Evolutionary conservation across 345 rosid genomes (phyloP).

Genomic region (Microcos paniculata): DNA sequence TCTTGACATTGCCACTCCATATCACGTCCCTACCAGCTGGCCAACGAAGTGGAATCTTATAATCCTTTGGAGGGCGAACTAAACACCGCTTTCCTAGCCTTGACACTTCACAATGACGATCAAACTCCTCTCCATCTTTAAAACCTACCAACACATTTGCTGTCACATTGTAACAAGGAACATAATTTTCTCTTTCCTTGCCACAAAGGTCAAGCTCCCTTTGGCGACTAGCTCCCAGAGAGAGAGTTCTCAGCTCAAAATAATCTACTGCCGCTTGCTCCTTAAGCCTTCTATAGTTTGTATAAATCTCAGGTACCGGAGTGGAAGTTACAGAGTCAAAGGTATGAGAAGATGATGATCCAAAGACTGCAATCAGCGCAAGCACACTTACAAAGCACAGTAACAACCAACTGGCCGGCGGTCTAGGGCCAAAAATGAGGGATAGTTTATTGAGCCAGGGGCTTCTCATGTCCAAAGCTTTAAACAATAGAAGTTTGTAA

Average conservation of each 20-base stretch:
- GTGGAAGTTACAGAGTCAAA: constrained; percentile 48
- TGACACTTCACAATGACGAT: constrained; percentile 81
- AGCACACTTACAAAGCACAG: constrained; percentile 63
- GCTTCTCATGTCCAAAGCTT: constrained; percentile 83
- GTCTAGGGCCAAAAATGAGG: constrained; percentile 66
- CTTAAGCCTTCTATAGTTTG: constrained; percentile 79
- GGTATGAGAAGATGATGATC: constrained; percentile 58
- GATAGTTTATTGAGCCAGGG: constrained; percentile 63
- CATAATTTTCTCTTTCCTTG: constrained; percentile 84
- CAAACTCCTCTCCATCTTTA: constrained; percentile 84
- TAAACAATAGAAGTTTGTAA: constrained; percentile 21
- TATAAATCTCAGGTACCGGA: constrained; percentile 53
- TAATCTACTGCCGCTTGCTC: constrained; percentile 91
- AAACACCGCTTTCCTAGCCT: constrained; percentile 54
- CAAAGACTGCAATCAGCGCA: constrained; percentile 63
- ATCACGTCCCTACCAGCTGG: constrained; percentile 93
- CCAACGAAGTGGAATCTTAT: constrained; percentile 92
- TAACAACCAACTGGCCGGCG: constrained; percentile 60
- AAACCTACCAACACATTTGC: constrained; percentile 71
- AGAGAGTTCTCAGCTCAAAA: constrained; percentile 68
- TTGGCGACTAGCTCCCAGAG: constrained; percentile 47
- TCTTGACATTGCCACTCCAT: constrained; percentile 96
- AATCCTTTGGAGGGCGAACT: constrained; percentile 91
- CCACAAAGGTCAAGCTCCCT: constrained; percentile 75
- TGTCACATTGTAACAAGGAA: constrained; percentile 87